These are phyloP conservation scores for Rhodotorula graminis DNA, from an alignment of 768 basidiomycete species.

Conservation along the genomic window DNA sequence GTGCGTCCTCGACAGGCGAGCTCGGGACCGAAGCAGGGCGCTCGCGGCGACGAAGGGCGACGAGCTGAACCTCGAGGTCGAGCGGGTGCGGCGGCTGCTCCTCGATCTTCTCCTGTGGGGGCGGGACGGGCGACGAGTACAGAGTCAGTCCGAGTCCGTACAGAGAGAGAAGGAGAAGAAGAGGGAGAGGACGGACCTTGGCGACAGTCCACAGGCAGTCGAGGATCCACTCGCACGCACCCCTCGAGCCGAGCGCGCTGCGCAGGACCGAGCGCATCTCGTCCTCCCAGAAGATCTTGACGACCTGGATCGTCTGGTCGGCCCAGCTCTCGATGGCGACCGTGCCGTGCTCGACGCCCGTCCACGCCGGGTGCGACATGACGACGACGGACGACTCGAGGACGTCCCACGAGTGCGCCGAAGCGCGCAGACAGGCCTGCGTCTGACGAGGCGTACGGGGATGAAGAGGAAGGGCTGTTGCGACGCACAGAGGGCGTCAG, in stretches of 20 bases:
- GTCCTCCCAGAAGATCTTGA: not conserved
- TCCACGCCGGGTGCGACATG: constrained; percentile 39
- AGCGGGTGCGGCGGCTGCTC: constrained; percentile 34
- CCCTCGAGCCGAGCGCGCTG: constrained; percentile 26
- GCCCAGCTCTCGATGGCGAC: constrained; percentile 33
- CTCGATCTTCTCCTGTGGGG: constrained; percentile 34
- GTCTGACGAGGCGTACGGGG: constrained; percentile 40
- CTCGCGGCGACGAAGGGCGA: constrained; percentile 24
- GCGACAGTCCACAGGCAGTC: constrained; percentile 35
- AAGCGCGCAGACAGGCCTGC: constrained; percentile 29
- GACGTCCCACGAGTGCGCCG: constrained; percentile 37
- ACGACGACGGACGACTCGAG: constrained; percentile 15
- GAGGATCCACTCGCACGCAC: constrained; percentile 37
- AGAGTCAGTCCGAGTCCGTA: not conserved
- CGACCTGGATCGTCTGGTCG: constrained; percentile 37
- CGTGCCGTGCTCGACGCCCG: constrained; percentile 36
- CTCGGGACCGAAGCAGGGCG: not conserved
- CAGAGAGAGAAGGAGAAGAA: no score
- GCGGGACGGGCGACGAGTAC: not conserved
- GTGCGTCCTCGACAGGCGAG: not conserved
- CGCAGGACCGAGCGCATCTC: constrained; percentile 27
- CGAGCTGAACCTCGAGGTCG: constrained; percentile 36
- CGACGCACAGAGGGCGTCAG: not conserved
- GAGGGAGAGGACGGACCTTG: constrained; percentile 10
- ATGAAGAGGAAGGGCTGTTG: constrained; percentile 37